Base-by-base conservation (phyloP, 768 basidiomycete genomes). In the Amanita phalloides region DNA sequence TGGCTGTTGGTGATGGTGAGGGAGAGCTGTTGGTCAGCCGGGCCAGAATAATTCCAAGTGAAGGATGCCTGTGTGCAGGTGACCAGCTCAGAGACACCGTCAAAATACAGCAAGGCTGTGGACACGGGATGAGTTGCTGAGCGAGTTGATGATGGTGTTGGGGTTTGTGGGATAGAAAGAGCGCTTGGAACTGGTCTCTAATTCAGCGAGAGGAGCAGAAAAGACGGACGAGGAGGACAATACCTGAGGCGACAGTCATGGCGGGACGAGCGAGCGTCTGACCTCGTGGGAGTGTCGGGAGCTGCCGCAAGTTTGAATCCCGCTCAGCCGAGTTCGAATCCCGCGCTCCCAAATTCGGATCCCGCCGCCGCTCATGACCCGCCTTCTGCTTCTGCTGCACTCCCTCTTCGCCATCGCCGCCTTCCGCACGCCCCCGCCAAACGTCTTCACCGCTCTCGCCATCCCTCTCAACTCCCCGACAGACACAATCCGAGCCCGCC, bases 371-470 rank as follows among this genome's bases (percentile, higher is more conserved):
- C 20, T 52, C 58, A 11, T 42, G 38, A 17, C 51, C 30, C 30
- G 30, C 30, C 26, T 71, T 4, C 56, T 77, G 13, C 62, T 82
- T 14, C 65, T 78, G 4, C 49, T 71, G 13, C 79, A 86, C 57
- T 71, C 81, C 0, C 58, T 82, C 21, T 76, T 70, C 55, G 65
- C 74, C 20, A 62, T 80, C 14, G 70, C 79, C 58, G 61, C 59
- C 21, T 53, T 81, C 30, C 63, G 77, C 11, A 62, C 66, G 21
- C 73, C 71, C 46, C 82, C 85, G 7, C 71, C 73, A 43, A 87
- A 87, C 59, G 60, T 89, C 30, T 89, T 85, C 62, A 68, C 66
- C 36, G 64, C 69, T 3, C 67, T 86, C n/a, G 58, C 67, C 1
- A 61, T 85, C 42, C 77, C 83, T 1, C 55, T 84, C 45, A 80